Evolutionary conservation across 2,329 filamentous ascomycete genomes (phyloP), one percentile per base, ranked within the genome.

Genomic region (Alternaria sp.): DNA sequence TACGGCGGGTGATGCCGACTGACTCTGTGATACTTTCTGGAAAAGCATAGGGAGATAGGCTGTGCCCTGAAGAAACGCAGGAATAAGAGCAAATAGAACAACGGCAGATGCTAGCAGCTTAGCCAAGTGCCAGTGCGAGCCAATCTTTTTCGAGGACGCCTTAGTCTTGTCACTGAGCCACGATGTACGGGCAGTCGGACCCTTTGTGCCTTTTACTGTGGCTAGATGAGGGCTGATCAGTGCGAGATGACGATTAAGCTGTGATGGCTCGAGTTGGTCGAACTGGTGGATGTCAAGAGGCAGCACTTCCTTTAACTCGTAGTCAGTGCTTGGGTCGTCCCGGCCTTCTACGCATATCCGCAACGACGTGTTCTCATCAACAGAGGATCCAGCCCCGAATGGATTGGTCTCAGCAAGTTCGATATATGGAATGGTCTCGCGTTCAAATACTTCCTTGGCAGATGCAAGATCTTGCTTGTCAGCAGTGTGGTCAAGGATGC

Each of bases 171-270:
- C 49, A 48, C 56, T 42, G 11, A 55, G 17, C 41, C 46, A 54
- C 24, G 55, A 55, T 14, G 42, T 39, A 6, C 44, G 53, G 42
- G 56, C n/a, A 31, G 48, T 56, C n/a, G 46, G 39, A 29, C 29
- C 26, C 26, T 39, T 39, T n/a, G 29, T 48, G 28, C 53, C 49
- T 45, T 26, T 21, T 48, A 56, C 42, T 21, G 51, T 51, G 34
- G 61, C 45, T 56, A 69, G 51, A 50, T 67, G 63, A 53, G 72
- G 68, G 37, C 67, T 73, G 45, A 78, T 71, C 23, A 64, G 62
- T 34, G 74, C 73, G 34, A 78, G 56, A 56, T 78, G 76, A n/a
- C 76, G 73, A 37, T 77, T 78, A 40, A 78, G 56, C 49, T 77
- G 71, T n/a, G 60, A 67, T 21, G 76, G 69, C 21, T 77, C 72